Percentiles rank a stretch among this genome's conserved stretches.
These are phyloP conservation scores for Botrytis tulipae DNA, from an alignment of 2,329 filamentous ascomycete species.

Conservation along the genomic window DNA sequence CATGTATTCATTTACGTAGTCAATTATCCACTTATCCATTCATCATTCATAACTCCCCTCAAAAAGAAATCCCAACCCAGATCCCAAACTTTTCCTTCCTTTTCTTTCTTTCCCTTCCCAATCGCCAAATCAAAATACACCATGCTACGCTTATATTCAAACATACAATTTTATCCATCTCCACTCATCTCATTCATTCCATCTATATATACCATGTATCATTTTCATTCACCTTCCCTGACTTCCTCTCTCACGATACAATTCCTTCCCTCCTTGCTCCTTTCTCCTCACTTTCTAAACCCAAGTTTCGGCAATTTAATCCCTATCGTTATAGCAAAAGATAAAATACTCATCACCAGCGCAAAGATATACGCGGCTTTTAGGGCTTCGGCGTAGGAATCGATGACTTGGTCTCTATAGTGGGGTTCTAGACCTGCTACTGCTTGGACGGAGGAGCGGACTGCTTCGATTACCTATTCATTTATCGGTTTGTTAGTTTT, in stretches of 20 bases:
- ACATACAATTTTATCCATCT: background rate
- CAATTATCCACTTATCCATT: background rate
- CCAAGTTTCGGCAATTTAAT: slow-evolving; percentile 55
- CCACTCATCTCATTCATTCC: too few species aligned
- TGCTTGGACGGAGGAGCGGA: slow-evolving; percentile 55
- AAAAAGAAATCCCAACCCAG: background rate
- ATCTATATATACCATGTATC: too few species aligned
- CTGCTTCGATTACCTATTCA: slow-evolving; percentile 47
- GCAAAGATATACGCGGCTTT: slow-evolving; percentile 46
- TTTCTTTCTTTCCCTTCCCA: background rate
- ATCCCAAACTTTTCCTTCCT: background rate
- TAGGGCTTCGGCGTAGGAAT: slow-evolving; percentile 53
- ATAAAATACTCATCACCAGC: slow-evolving; percentile 48
- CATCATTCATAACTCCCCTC: background rate
- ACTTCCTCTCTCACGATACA: too few species aligned
- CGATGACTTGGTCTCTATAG: slow-evolving; percentile 55
- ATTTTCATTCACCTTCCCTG: background rate
- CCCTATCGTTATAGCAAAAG: slow-evolving; percentile 48
- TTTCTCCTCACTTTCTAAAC: slow-evolving; percentile 40
- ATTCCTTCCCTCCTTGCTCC: background rate
- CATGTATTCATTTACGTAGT: background rate
- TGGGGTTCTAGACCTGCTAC: slow-evolving; percentile 45
- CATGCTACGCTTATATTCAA: background rate
- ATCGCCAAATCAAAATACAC: too few species aligned
- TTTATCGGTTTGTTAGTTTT: background rate